Conservation (phyloP, 306 rosid species). For the Glycine tomentella region DNA sequence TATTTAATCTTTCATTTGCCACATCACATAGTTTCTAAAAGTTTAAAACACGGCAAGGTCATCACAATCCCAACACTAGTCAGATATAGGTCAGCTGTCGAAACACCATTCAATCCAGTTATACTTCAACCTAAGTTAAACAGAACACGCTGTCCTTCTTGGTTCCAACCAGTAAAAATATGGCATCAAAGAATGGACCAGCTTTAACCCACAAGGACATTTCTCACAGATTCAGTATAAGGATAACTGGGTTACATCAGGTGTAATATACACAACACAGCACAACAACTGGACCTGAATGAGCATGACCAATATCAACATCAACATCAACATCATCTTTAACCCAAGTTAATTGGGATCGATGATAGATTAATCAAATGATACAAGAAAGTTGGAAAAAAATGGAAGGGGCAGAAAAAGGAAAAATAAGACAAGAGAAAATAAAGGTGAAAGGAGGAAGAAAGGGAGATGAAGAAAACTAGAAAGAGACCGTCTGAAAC, state of each 20-base stretch:
- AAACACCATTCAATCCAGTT: too few species aligned
- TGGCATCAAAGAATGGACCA: background rate
- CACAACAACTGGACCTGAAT: conserved; percentile 38
- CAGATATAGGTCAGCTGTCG: background rate
- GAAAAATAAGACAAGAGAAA: too few species aligned
- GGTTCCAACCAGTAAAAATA: background rate
- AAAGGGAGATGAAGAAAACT: too few species aligned
- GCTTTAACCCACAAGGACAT: background rate
- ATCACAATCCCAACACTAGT: background rate
- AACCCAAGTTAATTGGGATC: too few species aligned
- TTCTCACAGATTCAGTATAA: background rate
- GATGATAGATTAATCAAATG: too few species aligned
- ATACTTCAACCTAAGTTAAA: background rate
- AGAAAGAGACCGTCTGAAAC: too few species aligned
- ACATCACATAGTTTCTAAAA: background rate
- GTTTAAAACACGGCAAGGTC: background rate
- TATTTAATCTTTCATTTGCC: background rate
- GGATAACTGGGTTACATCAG: background rate
- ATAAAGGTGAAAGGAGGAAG: too few species aligned
- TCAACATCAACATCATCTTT: too few species aligned
- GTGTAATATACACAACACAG: background rate
- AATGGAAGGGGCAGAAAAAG: too few species aligned
- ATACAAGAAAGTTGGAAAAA: too few species aligned
- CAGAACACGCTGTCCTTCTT: background rate
- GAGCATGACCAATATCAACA: background rate